phyloP scores from a whole-genome alignment of 1,139 yeast genomes.

The Blastobotrys malaysiensis region DNA sequence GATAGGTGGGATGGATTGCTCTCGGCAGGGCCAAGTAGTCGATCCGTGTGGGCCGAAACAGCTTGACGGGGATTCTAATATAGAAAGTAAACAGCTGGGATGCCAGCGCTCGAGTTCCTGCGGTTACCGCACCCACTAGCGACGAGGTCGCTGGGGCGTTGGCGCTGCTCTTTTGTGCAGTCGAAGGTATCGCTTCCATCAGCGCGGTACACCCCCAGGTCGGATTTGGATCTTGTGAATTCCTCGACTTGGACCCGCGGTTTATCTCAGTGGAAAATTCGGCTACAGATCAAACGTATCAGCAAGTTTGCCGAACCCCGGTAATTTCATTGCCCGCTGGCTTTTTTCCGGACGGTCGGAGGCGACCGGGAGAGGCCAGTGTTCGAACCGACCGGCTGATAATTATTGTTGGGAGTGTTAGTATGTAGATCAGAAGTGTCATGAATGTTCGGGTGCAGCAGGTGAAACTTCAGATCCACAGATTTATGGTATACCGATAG shows the following conservation, averaged over 20 bases:
- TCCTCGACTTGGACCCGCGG: background rate
- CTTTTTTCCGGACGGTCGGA: background rate
- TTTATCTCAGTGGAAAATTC: background rate
- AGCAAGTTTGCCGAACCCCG: background rate
- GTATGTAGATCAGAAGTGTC: too few species aligned
- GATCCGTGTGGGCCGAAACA: constrained; percentile 84
- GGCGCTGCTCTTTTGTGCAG: background rate
- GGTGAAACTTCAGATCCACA: too few species aligned
- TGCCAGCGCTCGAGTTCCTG: constrained; percentile 77
- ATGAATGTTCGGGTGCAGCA: too few species aligned
- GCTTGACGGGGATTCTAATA: constrained; percentile 70
- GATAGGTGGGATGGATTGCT: constrained; percentile 31
- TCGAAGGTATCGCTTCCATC: background rate
- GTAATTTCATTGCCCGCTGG: background rate
- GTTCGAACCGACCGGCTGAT: too few species aligned
- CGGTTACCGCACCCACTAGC: constrained; percentile 61
- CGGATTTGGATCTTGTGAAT: background rate
- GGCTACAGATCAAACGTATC: background rate
- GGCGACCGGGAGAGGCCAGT: too few species aligned
- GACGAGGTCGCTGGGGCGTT: constrained; percentile 13
- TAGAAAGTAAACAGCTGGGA: constrained; percentile 75
- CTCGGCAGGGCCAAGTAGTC: constrained; percentile 43
- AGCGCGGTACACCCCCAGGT: background rate
- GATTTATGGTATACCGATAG: too few species aligned
- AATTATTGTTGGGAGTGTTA: too few species aligned